Evolutionary conservation across 1,284 basidiomycete genomes (phyloP).

Genomic region (Apiotrichum akiyoshidainum): DNA sequence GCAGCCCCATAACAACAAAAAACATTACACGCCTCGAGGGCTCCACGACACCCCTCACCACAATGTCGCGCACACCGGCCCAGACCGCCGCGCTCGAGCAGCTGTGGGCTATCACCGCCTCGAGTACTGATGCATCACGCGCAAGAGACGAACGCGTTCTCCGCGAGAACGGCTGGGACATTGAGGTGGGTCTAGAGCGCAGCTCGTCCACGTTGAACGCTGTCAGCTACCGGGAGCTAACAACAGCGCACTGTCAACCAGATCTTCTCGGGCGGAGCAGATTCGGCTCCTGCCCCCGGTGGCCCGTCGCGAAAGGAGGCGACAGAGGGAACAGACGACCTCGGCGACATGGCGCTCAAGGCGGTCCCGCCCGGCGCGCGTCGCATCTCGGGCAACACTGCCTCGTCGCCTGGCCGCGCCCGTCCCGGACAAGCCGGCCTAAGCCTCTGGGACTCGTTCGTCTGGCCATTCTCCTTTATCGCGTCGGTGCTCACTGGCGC

Average conservation of each 20-base stretch:
- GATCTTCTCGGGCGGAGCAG: constrained; percentile 31
- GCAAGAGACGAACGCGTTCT: constrained; percentile 46
- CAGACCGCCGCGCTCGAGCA: constrained; percentile 44
- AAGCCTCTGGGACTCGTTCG: constrained; percentile 26
- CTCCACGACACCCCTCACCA: neutral
- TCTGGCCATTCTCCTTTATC: constrained; percentile 40
- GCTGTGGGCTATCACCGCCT: constrained; percentile 47
- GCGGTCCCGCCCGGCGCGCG: constrained; percentile 12
- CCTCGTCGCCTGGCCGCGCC: neutral
- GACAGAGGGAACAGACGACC: constrained; percentile 15
- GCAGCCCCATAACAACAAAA: neutral
- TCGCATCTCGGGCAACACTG: constrained; percentile 20
- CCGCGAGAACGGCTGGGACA: constrained; percentile 46
- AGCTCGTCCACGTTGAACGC: neutral
- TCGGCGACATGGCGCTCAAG: constrained; percentile 12
- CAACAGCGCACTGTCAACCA: constrained; percentile 36
- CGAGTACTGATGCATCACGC: constrained; percentile 31
- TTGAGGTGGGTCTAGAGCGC: constrained; percentile 33
- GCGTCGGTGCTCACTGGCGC: constrained; percentile 38
- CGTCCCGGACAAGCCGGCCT: constrained; percentile 8
- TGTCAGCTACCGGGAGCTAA: neutral
- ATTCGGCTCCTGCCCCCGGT: constrained; percentile 2
- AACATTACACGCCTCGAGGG: neutral
- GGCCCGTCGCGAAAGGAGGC: constrained; percentile 9
- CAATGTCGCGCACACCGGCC: constrained; percentile 27